Percentiles rank a stretch among this genome's conserved stretches.
Evolutionary conservation across 1,284 basidiomycete genomes (phyloP).

Genomic region (Ganoderma lucidum): DNA sequence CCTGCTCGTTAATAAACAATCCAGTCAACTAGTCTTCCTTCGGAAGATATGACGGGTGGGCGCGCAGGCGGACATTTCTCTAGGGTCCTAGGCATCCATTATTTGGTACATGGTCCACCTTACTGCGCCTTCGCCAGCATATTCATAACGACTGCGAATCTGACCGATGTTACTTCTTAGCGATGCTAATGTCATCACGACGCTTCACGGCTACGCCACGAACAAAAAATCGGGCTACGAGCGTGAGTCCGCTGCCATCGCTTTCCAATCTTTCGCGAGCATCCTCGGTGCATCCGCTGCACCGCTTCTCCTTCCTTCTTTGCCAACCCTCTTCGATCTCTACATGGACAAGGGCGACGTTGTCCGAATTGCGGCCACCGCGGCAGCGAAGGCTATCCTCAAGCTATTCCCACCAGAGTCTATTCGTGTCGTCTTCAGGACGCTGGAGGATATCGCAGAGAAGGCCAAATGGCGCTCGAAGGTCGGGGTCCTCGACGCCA

Average conservation of each 20-base stretch:
- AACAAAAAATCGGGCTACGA: slow-evolving; percentile 95
- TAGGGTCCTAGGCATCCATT: neutral
- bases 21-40: too few relatives aligned
- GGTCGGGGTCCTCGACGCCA: slow-evolving; percentile 91
- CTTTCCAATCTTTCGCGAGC: slow-evolving; percentile 80
- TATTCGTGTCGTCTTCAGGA: slow-evolving; percentile 76
- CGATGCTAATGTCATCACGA: slow-evolving; percentile 67
- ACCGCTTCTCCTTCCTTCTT: slow-evolving; percentile 84
- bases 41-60: too few relatives aligned
- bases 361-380: slow-evolving; percentile 82
- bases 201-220: slow-evolving; percentile 76
- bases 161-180: slow-evolving; percentile 45
- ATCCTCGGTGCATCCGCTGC: slow-evolving; percentile 80
- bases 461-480: slow-evolving; percentile 96
- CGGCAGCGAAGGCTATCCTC: slow-evolving; percentile 88
- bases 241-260: slow-evolving; percentile 91
- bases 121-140: neutral
- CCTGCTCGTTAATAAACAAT: neutral
- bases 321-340: slow-evolving; percentile 85
- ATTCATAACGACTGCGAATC: neutral
- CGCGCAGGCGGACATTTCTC: neutral
- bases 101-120: neutral
- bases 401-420: slow-evolving; percentile 89
- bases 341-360: slow-evolving; percentile 97
- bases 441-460: slow-evolving; percentile 79